Evolutionary conservation across 1,139 yeast species (phyloP).

Genomic region (Taphrina populina): DNA sequence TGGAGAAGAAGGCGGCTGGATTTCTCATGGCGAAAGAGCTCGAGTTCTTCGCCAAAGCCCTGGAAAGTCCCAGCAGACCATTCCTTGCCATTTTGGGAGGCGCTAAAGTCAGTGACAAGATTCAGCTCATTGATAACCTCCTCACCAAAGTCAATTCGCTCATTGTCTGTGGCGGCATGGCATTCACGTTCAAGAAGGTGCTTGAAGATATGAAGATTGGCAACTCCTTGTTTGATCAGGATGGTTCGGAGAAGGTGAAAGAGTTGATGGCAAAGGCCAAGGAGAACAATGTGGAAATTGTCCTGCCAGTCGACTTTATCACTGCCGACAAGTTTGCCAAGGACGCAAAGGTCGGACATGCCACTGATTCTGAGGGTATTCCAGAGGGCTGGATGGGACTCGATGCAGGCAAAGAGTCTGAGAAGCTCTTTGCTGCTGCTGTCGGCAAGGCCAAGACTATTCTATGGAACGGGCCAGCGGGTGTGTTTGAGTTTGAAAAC

Average conservation of each 20-base stretch:
- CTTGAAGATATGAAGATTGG: conserved; percentile 80
- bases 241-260: conserved; percentile 90
- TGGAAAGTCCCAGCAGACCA: conserved; percentile 95
- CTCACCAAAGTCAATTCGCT: conserved; percentile 88
- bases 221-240: conserved; percentile 82
- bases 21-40: conserved; percentile 96
- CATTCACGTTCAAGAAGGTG: conserved; percentile 95
- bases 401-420: conserved; percentile 87
- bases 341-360: conserved; percentile 78
- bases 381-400: conserved; percentile 94
- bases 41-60: conserved; percentile 92
- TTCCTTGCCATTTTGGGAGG: conserved; percentile 97
- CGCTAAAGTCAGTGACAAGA: conserved; percentile 97
- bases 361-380: conserved; percentile 83
- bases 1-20: conserved; percentile 94
- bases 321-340: conserved; percentile 90
- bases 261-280: conserved; percentile 89
- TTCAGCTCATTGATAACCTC: conserved; percentile 93
- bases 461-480: conserved; percentile 99
- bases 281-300: conserved; percentile 85
- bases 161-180: conserved; percentile 99
- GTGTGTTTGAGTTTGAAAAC: conserved; percentile 92
- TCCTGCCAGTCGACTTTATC: conserved; percentile 88
- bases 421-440: conserved; percentile 69
- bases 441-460: conserved; percentile 92